A percentile compares a stretch with the other conserved stretches of the same genome.
phyloP scores from a whole-genome alignment of 148 eudicot species.

The Heliamphora exappendiculata region DNA sequence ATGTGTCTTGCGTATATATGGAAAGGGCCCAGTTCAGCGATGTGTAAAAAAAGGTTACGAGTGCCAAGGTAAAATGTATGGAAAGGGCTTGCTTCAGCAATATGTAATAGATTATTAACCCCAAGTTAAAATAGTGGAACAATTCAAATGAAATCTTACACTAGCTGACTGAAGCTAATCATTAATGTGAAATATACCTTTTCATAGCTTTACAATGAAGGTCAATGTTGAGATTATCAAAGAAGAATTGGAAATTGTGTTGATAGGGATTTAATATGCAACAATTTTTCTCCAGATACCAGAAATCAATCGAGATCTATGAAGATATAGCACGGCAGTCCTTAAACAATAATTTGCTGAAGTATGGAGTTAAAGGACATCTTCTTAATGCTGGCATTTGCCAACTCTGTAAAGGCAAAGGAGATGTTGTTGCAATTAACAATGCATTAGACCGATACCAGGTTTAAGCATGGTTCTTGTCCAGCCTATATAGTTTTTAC shows the following conservation, averaged over 20 bases:
- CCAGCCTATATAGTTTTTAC: neutral
- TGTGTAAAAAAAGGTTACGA: neutral
- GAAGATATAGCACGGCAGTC: constrained; percentile 66
- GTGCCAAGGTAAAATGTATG: neutral
- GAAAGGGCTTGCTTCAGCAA: neutral
- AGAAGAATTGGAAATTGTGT: neutral
- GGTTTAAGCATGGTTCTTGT: constrained; percentile 25
- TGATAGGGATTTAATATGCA: constrained; percentile 6
- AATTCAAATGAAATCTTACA: neutral
- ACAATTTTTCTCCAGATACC: constrained; percentile 37
- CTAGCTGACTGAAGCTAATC: neutral
- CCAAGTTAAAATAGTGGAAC: neutral
- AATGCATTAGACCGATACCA: constrained; percentile 62
- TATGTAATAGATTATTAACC: neutral
- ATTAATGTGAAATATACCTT: neutral
- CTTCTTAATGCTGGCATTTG: constrained; percentile 86
- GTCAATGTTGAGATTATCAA: neutral
- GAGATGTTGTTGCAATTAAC: constrained; percentile 51
- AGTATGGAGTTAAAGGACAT: constrained; percentile 73
- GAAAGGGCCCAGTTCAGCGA: neutral
- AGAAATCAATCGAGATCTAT: constrained; percentile 51
- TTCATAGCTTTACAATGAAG: neutral
- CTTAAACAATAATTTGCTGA: constrained; percentile 48
- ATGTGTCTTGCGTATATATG: neutral
- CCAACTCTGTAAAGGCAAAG: constrained; percentile 71